phyloP scores from a whole-genome alignment of 2,329 filamentous ascomycete species.

The Claviceps cyperi region DNA sequence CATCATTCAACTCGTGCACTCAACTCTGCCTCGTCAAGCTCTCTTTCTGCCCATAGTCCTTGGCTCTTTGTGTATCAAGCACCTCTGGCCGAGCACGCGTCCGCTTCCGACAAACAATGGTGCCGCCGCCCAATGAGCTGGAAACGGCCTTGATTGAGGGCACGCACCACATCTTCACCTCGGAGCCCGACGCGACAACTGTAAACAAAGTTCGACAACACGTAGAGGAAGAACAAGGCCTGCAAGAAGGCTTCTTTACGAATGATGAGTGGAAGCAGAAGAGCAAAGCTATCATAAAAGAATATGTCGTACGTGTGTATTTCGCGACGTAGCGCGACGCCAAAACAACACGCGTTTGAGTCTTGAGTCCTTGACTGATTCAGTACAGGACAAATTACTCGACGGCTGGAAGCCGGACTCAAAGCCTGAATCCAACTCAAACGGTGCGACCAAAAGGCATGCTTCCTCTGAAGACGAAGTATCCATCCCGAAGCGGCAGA shows the following conservation, averaged over 20 bases:
- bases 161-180: constrained; percentile 30
- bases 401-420: constrained; percentile 22
- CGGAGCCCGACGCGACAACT: constrained; percentile 31
- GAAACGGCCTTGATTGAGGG: constrained; percentile 31
- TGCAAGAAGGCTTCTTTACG: constrained; percentile 38
- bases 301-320: constrained; percentile 32
- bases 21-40: neutral
- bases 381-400: constrained; percentile 20
- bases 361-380: neutral
- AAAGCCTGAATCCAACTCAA: constrained; percentile 12
- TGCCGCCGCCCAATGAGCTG: constrained; percentile 26
- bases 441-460: constrained; percentile 19
- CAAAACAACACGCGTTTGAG: neutral
- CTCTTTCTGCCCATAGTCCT: neutral
- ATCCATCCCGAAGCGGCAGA: constrained; percentile 10
- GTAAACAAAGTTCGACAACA: constrained; percentile 43
- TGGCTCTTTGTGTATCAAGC: too few relatives aligned
- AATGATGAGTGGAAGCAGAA: constrained; percentile 38
- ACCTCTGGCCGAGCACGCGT: neutral
- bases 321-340: neutral
- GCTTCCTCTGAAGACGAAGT: constrained; percentile 19
- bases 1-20: neutral
- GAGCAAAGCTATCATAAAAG: constrained; percentile 44
- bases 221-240: constrained; percentile 31
- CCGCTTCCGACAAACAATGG: constrained; percentile 1